Base-by-base conservation (phyloP, 495 filamentous ascomycete genomes). In the Pyrenula massariospora region DNA sequence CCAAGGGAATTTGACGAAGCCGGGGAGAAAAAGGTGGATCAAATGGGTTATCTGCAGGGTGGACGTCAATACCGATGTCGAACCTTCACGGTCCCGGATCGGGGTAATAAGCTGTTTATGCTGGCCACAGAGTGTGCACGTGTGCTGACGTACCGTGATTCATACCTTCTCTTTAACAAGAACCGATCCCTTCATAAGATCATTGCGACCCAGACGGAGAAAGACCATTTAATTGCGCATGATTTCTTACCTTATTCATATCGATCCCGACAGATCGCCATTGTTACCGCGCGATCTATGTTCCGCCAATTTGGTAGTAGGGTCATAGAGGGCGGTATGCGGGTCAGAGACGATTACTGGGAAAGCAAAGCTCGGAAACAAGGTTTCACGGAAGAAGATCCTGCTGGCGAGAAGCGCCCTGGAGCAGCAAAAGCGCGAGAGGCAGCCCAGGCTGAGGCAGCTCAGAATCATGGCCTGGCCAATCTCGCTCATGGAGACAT, bases 211-310 rank as follows among this genome's bases (percentile, higher is more conserved):
- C 93, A 99, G 70, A 72, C 84, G 3, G 93, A 99, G 70, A 99
- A 97, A 73, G 93, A 97, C 63, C 90, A 97, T 67, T 73, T 99
- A 5, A 96, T 99, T 36, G 76, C 84, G 56, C 90, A 97, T 70
- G 93, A 96, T 63, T 91, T 97, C 54, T 73, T 99, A 24, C 94
- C 94, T 0, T 99, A 97, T 70, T 97, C 93, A 22, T 99, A 99
- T 64, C 83, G 94, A 21, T 99, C 93, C 5, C 86, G 93, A 48
- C 93, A 99, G 70, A 99, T 97, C 58, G 94, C 93, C 23, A 97
- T 99, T 57, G 93, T 99, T 24, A 96, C 93, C 2, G 93, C 93
- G n/a, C 84, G 87, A 59, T 96, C 93, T 51, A 99, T 99, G 93
- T 99, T 97, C 67, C 85, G 93, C 19, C 93, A 99, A 69, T 99